Base-by-base conservation (phyloP, 2,329 filamentous ascomycete genomes). In the Pseudogymnoascus sp. region DNA sequence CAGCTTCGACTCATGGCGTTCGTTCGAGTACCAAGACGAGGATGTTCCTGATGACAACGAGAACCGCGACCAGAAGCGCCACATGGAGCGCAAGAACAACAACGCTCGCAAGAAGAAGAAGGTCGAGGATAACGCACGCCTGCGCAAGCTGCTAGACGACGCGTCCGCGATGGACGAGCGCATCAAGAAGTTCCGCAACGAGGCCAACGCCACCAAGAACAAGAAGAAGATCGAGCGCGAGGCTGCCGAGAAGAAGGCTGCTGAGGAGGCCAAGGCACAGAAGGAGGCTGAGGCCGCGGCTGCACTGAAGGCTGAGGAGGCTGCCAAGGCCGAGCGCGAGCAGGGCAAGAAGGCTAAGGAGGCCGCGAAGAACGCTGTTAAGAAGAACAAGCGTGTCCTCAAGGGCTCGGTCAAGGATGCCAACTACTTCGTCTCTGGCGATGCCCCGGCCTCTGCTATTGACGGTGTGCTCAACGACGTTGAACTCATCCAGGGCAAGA, bases 321-420 rank as follows among this genome's bases (percentile, higher is more conserved):
- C 88, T 45, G 91, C 92, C 69, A 98, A 98, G 84, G 84, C 83
- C 4, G 87, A 92, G 65, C 90, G 90, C 70, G 92, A 93, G 70
- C 84, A 89, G 68, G 81, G 81, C 73, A 99, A 98, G 86, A 99
- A 99, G 85, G 89, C 90, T 66, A 99, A 98, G 83, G 95, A 99
- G 79, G 93, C 93, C 1, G 95, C 95, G 65, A 99, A 99, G 87
- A 97, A 92, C 74, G 95, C 95, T 13, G 90, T 95, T 73, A 99
- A 99, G 90, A 99, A 99, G 90, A 99, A 99, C 86, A 97, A 97
- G 86, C 92, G 95, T 82, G 90, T 98, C 60, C 87, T 99, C 72
- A 92, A 96, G 78, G 88, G 86, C 67, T 92, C 90, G 69, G 90
- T 93, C 79, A 99, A 99, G 84, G 95, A 99, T 70, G 93, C 90